Evolutionary conservation across 1,284 basidiomycete species (phyloP), one percentile per base, ranked within the genome.

Genomic region (Ustanciosporium gigantosporum): DNA sequence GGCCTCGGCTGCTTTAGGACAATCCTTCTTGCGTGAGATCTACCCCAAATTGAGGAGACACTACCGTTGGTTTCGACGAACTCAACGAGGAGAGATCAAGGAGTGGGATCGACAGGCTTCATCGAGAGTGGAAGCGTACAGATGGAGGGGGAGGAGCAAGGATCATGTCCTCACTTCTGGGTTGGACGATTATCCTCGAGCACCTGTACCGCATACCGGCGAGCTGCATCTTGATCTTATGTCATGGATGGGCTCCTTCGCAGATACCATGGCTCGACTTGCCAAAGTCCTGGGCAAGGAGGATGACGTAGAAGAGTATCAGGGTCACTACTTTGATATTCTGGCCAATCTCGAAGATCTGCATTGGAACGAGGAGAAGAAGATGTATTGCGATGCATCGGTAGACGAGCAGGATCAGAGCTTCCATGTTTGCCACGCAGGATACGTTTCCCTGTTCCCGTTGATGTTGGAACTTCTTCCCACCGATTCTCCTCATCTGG

Each of bases 61-160:
- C 78, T 96, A 95, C 74, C 86, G 90, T 49, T 96, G 92, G 92
- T 95, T 95, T 84, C 84, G 91, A 22, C 85, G 87, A 41, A 94
- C 92, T 2, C 92, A 96, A 78, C 85, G 88, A 8, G 73, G 73
- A 11, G 90, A 93, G 77, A 89, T 96, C 70, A 89, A 89, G 72
- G 89, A 91, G 74, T 96, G 91, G 79, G 85, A 84, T 5, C 84
- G 91, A 25, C 83, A 83, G 52, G 88, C 90, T 1, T 84, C 88
- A 7, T 90, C 88, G n/a, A 83, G 88, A 43, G 86, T 85, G 2
- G 92, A 96, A 79, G 92, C 85, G 0, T 96, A 93, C 79, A 84
- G 92, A 37, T 96, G 92, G 93, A 85, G 93, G 27, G 92, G 92
- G n/a, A 83, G 92, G 27, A 88, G 89, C 7, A 83, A 86, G 69